A percentile compares a stretch with the other conserved stretches of the same genome.
phyloP scores from a whole-genome alignment of 2,329 filamentous ascomycete genomes.

The Monosporascus ibericus region DNA sequence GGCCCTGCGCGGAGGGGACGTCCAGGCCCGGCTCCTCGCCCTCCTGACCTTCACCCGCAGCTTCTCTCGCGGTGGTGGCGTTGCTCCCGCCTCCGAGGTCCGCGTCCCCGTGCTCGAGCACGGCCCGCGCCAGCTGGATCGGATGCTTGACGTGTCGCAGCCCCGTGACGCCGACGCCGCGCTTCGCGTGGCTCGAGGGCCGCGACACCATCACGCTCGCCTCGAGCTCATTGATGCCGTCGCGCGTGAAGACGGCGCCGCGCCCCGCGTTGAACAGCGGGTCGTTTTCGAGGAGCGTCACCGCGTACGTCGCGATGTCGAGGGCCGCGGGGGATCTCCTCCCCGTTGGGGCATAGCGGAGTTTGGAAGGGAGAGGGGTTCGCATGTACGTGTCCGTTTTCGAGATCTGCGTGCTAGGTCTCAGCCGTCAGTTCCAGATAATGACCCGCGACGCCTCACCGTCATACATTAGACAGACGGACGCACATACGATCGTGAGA shows the following conservation, averaged over 20 bases:
- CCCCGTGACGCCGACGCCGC: slow-evolving; percentile 71
- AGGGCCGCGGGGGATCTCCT: slow-evolving; percentile 51
- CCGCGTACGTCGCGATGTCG: slow-evolving; percentile 68
- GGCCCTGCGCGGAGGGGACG: slow-evolving; percentile 56
- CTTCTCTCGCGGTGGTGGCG: background rate
- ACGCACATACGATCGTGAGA: slow-evolving; percentile 49
- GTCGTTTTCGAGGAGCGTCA: slow-evolving; percentile 70
- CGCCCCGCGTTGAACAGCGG: slow-evolving; percentile 78
- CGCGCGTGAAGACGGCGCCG: slow-evolving; percentile 80
- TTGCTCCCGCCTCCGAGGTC: slow-evolving; percentile 38
- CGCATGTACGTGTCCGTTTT: slow-evolving; percentile 42
- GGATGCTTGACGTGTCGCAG: slow-evolving; percentile 72
- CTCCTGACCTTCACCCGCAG: slow-evolving; percentile 19
- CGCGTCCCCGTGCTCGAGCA: slow-evolving; percentile 61
- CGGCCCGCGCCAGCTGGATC: slow-evolving; percentile 63
- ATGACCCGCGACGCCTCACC: background rate
- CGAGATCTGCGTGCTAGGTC: slow-evolving; percentile 29
- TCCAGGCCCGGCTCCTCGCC: slow-evolving; percentile 22
- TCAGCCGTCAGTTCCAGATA: background rate
- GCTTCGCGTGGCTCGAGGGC: slow-evolving; percentile 55
- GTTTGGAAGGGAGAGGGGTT: slow-evolving; percentile 15
- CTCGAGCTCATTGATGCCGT: slow-evolving; percentile 80
- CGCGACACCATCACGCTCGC: slow-evolving; percentile 79
- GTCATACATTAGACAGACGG: background rate
- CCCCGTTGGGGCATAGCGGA: slow-evolving; percentile 1